phyloP scores from a whole-genome alignment of 2,329 filamentous ascomycete species.

The Aciculosporium take region DNA sequence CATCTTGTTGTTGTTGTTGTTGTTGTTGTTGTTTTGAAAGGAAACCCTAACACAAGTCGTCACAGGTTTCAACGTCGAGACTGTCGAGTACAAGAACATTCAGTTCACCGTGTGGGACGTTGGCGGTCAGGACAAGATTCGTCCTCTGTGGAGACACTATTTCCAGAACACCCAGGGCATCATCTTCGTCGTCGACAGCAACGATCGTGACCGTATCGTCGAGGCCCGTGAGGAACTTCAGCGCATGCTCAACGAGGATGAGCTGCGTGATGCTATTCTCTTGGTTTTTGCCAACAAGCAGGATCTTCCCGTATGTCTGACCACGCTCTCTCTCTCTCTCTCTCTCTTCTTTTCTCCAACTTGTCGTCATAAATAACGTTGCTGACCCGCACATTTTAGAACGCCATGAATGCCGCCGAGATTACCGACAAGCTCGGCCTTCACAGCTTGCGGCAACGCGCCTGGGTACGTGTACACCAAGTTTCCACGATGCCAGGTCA shows the following conservation, averaged over 20 bases:
- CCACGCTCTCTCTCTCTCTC: neutral
- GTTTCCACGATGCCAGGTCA: neutral
- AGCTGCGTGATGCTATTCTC: conserved; percentile 92
- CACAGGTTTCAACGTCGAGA: conserved; percentile 97
- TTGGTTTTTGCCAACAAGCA: conserved; percentile 99
- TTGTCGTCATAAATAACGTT: neutral
- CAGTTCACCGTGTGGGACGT: conserved; percentile 99
- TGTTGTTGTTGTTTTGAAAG: too few species aligned
- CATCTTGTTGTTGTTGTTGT: too few species aligned
- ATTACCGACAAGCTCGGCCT: conserved; percentile 99
- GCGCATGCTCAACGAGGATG: conserved; percentile 97
- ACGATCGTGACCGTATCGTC: conserved; percentile 94
- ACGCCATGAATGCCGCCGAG: conserved; percentile 99
- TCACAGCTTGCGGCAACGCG: conserved; percentile 95
- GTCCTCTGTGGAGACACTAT: conserved; percentile 98
- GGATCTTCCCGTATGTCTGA: conserved; percentile 74
- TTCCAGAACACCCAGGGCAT: conserved; percentile 99
- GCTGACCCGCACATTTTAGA: conserved; percentile 37
- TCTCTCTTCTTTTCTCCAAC: too few species aligned
- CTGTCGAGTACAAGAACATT: conserved; percentile 99
- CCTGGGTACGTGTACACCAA: conserved; percentile 62
- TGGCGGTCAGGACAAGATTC: conserved; percentile 99
- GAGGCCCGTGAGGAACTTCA: conserved; percentile 94
- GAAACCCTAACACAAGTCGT: conserved; percentile 8
- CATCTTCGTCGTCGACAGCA: conserved; percentile 99